Conservation (phyloP, 805 yeast species). For the Schizosaccharomyces pombe region ASM294v3 CU329670.1:5318501-5319000, state of each 20-base stretch:
- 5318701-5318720: too few species aligned
- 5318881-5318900: conserved; percentile 46
- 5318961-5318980: conserved; percentile 54
- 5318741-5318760: conserved; percentile 19
- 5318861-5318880: conserved; percentile 57
- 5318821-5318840: conserved; percentile 41
- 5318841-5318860: conserved; percentile 50
- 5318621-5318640: too few species aligned
- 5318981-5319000: conserved; percentile 45
- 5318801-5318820: conserved; percentile 12
- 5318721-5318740: too few species aligned
- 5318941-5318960: conserved; percentile 68
- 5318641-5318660: neutral
- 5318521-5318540: neutral
- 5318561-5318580: conserved; percentile 35
- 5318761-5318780: neutral
- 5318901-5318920: conserved; percentile 35
- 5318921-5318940: conserved; percentile 46
- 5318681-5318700: too few species aligned
- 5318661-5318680: neutral
- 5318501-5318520: conserved; percentile 14
- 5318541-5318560: conserved; percentile 24
- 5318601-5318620: neutral
- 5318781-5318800: conserved; percentile 8
- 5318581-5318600: conserved; percentile 20